Conservation (phyloP, 257 asterid genomes). For the Ilex aquifolium region DNA sequence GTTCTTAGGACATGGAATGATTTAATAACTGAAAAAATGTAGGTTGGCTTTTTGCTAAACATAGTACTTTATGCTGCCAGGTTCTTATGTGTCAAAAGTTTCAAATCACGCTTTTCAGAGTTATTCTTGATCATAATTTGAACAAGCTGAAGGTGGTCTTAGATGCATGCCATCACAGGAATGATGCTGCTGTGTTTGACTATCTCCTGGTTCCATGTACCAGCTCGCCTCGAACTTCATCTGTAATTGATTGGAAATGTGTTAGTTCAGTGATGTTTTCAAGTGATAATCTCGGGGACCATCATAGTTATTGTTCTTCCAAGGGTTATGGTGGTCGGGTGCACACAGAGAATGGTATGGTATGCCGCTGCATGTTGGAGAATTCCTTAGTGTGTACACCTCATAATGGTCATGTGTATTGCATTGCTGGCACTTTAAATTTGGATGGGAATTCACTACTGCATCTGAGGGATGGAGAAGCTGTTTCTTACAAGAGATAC, state of each 20-base stretch:
- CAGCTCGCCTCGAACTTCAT: conserved; percentile 8
- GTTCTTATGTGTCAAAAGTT: conserved; percentile 44
- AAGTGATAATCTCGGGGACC: conserved; percentile 2
- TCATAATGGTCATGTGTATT: conserved; percentile 47
- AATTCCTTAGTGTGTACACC: conserved; percentile 68
- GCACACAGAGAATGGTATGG: conserved; percentile 42
- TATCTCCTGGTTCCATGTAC: conserved; percentile 67
- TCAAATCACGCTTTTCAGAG: conserved; percentile 44
- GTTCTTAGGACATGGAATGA: background rate
- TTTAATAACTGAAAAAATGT: background rate
- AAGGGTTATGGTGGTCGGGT: conserved; percentile 16
- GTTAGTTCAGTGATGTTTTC: conserved; percentile 28
- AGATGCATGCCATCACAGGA: conserved; percentile 5
- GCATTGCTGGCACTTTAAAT: conserved; percentile 34
- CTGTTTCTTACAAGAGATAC: conserved; percentile 40
- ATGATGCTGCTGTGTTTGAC: conserved; percentile 24
- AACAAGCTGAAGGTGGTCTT: conserved; percentile 28
- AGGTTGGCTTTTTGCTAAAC: background rate
- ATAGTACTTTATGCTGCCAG: conserved; percentile 30
- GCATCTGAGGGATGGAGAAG: conserved; percentile 26
- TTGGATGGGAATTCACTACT: conserved; percentile 40
- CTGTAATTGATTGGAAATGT: conserved; percentile 45
- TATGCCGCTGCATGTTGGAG: conserved; percentile 53
- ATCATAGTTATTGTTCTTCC: conserved; percentile 13
- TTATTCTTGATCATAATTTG: conserved; percentile 42